Percentiles rank a stretch among this genome's conserved stretches.
Conservation (phyloP, 2,329 filamentous ascomycete genomes). For the Exophiala oligosperma region DNA sequence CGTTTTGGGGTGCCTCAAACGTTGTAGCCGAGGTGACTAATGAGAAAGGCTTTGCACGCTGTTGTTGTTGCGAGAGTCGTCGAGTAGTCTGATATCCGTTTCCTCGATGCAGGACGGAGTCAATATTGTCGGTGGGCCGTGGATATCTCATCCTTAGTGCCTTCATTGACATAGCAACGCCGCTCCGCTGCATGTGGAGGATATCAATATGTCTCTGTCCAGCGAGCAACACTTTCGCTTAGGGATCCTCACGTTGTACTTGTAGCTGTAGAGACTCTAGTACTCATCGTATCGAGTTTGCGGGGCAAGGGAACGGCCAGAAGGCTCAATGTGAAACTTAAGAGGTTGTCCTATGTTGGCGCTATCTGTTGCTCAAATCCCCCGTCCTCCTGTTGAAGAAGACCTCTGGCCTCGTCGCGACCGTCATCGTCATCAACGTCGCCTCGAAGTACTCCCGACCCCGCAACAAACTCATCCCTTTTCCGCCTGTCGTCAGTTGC, state of each 20-base stretch:
- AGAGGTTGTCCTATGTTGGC: background rate
- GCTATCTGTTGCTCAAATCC: conserved; percentile 5
- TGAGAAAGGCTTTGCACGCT: background rate
- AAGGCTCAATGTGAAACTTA: background rate
- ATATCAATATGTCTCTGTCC: too few species aligned
- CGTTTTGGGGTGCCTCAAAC: background rate
- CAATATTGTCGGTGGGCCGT: too few species aligned
- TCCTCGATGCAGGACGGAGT: too few species aligned
- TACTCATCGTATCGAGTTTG: too few species aligned
- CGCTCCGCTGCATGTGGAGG: too few species aligned
- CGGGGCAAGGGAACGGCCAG: too few species aligned
- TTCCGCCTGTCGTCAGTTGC: conserved; percentile 61
- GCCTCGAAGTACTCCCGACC: conserved; percentile 23
- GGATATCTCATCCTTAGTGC: too few species aligned
- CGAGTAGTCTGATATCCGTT: background rate
- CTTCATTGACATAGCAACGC: too few species aligned
- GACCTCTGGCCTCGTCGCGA: conserved; percentile 24
- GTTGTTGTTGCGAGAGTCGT: background rate
- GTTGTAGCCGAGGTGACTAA: background rate
- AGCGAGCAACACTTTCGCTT: background rate
- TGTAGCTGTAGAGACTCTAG: too few species aligned
- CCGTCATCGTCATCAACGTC: conserved; percentile 13
- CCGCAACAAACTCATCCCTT: conserved; percentile 17
- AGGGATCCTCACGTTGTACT: background rate
- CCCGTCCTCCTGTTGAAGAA: conserved; percentile 19